Conservation (phyloP, 2,329 filamentous ascomycete genomes). For the Coniochaeta hoffmannii region DNA sequence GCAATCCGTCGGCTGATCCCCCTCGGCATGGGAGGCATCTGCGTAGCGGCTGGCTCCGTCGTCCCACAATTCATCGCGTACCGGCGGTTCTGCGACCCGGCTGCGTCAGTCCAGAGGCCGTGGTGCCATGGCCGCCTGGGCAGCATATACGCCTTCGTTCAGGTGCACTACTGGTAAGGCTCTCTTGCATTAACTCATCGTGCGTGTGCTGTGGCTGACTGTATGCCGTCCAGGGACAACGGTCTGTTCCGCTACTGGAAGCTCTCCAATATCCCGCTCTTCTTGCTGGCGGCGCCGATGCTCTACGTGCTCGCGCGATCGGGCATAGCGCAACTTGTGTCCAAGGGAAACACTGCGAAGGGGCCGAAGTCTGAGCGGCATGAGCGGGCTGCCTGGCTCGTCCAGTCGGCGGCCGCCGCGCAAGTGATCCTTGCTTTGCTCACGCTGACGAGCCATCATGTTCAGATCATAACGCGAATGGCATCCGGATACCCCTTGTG, state of each 20-base stretch:
- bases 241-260: constrained; percentile 92
- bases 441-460: constrained; percentile 76
- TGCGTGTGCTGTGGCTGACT: constrained; percentile 12
- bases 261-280: constrained; percentile 75
- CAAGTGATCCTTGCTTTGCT: constrained; percentile 66
- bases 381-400: constrained; percentile 19
- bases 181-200: neutral
- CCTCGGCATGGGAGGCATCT: constrained; percentile 58
- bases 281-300: constrained; percentile 75
- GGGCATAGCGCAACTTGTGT: constrained; percentile 28
- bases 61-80: constrained; percentile 73
- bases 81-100: constrained; percentile 53
- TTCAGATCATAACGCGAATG: constrained; percentile 87
- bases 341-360: neutral
- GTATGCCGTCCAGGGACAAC: constrained; percentile 56
- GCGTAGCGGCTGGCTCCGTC: constrained; percentile 59
- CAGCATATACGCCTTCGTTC: constrained; percentile 88
- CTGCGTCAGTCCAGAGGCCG: constrained; percentile 34
- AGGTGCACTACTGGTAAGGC: constrained; percentile 79
- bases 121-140: constrained; percentile 74
- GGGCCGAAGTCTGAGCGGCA: constrained; percentile 8
- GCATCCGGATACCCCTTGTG: constrained; percentile 83
- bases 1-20: constrained; percentile 46
- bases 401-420: constrained; percentile 56
- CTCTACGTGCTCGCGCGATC: constrained; percentile 61